A percentile compares a stretch with the other conserved stretches of the same genome.
These are phyloP conservation scores for Dendrostoma leiphaemia DNA, from an alignment of 2,329 filamentous ascomycete species.

Conservation along the genomic window DNA sequence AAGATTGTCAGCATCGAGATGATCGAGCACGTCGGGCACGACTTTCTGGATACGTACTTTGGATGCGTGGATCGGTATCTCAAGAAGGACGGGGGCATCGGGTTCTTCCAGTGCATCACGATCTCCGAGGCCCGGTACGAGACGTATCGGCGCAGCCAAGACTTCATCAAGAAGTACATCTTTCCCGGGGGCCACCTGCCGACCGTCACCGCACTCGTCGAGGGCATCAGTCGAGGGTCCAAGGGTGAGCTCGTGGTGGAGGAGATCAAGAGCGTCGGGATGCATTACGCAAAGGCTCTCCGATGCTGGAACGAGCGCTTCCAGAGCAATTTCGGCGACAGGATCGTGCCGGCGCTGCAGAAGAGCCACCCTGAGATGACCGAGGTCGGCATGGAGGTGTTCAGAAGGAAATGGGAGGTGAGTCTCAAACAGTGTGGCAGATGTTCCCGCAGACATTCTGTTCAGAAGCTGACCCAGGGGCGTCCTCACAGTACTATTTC, in stretches of 20 bases:
- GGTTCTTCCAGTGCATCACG: slow-evolving; percentile 18
- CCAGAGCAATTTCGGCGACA: slow-evolving; percentile 6
- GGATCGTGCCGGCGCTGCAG: slow-evolving; percentile 11
- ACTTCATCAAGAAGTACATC: slow-evolving; percentile 20
- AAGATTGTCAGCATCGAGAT: slow-evolving; percentile 21
- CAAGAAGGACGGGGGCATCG: slow-evolving; percentile 12
- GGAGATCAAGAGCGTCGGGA: slow-evolving; percentile 16
- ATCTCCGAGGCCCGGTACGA: slow-evolving; percentile 17
- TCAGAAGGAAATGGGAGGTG: slow-evolving; percentile 17
- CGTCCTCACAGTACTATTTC: slow-evolving; percentile 9
- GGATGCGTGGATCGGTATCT: slow-evolving; percentile 16
- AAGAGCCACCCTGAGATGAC: slow-evolving; percentile 5
- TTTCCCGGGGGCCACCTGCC: slow-evolving; percentile 18
- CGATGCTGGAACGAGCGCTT: slow-evolving; percentile 13
- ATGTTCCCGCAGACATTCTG: neutral
- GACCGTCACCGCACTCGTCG: slow-evolving; percentile 15
- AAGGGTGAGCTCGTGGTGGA: slow-evolving; percentile 15
- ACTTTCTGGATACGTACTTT: slow-evolving; percentile 16
- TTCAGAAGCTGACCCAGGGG: neutral
- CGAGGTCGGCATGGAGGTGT: slow-evolving; percentile 3
- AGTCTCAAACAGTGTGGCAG: neutral
- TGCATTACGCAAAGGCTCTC: slow-evolving; percentile 13
- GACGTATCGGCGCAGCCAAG: slow-evolving; percentile 6
- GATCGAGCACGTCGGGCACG: slow-evolving; percentile 18
- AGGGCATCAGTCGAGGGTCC: slow-evolving; percentile 12